These are phyloP conservation scores for Umbelopsis isabellina DNA, from an alignment of 192 early-diverging fungal genomes.

Conservation along the genomic window DNA sequence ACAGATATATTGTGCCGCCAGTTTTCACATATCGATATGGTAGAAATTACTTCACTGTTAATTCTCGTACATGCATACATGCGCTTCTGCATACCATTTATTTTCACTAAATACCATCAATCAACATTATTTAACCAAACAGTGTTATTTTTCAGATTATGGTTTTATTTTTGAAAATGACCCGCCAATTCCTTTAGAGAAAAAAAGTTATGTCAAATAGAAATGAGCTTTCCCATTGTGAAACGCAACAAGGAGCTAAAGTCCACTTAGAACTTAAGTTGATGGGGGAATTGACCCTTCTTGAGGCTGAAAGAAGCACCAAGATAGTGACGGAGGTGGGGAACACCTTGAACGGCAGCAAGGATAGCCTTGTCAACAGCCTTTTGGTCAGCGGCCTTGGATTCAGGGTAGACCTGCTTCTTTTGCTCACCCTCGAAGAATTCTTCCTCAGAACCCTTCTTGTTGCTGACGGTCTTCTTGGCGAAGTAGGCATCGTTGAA, in stretches of 20 bases:
- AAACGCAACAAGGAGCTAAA: constrained; percentile 17
- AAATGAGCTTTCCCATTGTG: constrained; percentile 25
- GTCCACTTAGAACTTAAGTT: constrained; percentile 87
- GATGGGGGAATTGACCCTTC: constrained; percentile 97
- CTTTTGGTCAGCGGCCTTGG: constrained; percentile 91
- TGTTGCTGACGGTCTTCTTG: constrained; percentile 70
- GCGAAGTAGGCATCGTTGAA: constrained; percentile 97
- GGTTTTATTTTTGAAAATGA: constrained; percentile 23
- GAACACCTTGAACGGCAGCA: constrained; percentile 81
- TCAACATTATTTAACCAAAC: neutral
- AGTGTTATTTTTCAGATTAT: constrained; percentile 12
- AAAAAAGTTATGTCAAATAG: constrained; percentile 22
- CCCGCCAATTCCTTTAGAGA: constrained; percentile 21
- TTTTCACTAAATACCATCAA: neutral
- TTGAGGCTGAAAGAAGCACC: constrained; percentile 84
- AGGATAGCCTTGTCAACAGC: constrained; percentile 83
- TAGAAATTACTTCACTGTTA: no score
- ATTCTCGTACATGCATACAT: no score
- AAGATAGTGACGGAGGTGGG: constrained; percentile 89
- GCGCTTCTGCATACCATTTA: no score
- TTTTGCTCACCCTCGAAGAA: constrained; percentile 79
- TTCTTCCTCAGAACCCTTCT: constrained; percentile 84
- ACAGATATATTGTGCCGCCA: no score
- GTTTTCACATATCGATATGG: no score
- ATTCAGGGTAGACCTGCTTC: constrained; percentile 79